Base-by-base conservation (phyloP, 2,329 filamentous ascomycete species). In the Moelleriella libera region DNA sequence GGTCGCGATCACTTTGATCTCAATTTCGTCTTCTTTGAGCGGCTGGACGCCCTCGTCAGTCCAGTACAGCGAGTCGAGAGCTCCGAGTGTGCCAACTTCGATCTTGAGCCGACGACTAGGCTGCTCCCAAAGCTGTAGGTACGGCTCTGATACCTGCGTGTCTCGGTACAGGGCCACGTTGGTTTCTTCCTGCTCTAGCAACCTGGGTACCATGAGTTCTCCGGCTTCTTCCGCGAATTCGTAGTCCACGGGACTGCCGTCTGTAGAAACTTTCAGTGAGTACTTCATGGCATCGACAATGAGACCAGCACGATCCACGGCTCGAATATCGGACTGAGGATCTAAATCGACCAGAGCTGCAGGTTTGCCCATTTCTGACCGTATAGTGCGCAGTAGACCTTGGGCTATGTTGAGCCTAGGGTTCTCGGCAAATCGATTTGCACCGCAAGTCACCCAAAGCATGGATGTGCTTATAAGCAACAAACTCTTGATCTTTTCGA, bases 331-430 rank as follows among this genome's bases (percentile, higher is more conserved):
- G 6, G 63, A 63, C 8, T 57, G 54, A 4, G 62, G 64, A 31
- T 72, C 67, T 2, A 74, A 56, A 44, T 74, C 71, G 0, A 74
- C 57, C 1, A 65, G 69, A 1, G 68, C 66, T n/a, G 69, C 68
- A 12, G 62, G 62, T 42, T 70, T 64, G 31, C 63, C 62, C 2
- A 67, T 63, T 52, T 74, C 71, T 1, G 70, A 71, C 1, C 70
- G 68, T 30, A 73, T 60, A 2, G 66, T 67, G 31, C 71, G 63
- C 49, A 68, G 64, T 3, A 74, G 58, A 32, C 71, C 70, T 7
- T 65, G 63, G 0, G 70, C 58, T 60, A 74, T 67, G 54, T 70
- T 71, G 47, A 62, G 55, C 45, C 66, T 59, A 3, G 61, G 68
- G 48, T 58, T 63, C 7, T 58, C 52, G 6, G 62, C 60, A 37